Percentiles rank a stretch among this genome's conserved stretches.
phyloP scores from a whole-genome alignment of 768 basidiomycete genomes.

The Rhodotorula graminis region DNA sequence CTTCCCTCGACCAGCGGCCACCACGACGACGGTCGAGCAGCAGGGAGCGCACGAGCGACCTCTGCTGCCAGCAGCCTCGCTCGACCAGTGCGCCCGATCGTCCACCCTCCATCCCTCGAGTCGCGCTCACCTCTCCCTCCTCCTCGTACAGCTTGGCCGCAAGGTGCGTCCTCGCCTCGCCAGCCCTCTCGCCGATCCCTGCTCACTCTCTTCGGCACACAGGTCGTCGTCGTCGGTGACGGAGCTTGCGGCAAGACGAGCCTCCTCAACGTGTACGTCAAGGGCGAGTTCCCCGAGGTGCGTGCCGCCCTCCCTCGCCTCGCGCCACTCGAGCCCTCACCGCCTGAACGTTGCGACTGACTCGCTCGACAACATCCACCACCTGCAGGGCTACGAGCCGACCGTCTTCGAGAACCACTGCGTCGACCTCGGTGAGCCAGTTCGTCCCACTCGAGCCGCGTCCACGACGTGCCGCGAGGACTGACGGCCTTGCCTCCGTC shows the following conservation, averaged over 20 bases:
- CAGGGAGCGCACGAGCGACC: background rate
- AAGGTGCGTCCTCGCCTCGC: background rate
- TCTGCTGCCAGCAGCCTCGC: background rate
- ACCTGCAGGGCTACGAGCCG: conserved; percentile 54
- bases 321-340: background rate
- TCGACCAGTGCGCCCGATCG: background rate
- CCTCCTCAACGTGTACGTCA: conserved; percentile 67
- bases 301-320: conserved; percentile 57
- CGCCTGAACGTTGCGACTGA: no score
- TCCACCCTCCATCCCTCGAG: background rate
- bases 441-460: background rate
- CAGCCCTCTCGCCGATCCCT: no score
- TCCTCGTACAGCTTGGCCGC: background rate
- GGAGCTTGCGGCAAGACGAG: conserved; percentile 72
- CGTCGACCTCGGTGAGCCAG: conserved; percentile 43
- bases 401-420: conserved; percentile 98
- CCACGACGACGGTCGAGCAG: background rate
- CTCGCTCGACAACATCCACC: no score
- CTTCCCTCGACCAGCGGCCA: background rate
- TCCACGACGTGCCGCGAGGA: no score
- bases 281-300: conserved; percentile 89
- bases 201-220: rapidly evolving
- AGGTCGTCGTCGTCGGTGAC: conserved; percentile 89
- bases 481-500: no score
- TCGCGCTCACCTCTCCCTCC: background rate